Evolutionary conservation across 225 moss, liverwort and hornwort genomes (phyloP).

Genomic region (Polytrichum commune): DNA sequence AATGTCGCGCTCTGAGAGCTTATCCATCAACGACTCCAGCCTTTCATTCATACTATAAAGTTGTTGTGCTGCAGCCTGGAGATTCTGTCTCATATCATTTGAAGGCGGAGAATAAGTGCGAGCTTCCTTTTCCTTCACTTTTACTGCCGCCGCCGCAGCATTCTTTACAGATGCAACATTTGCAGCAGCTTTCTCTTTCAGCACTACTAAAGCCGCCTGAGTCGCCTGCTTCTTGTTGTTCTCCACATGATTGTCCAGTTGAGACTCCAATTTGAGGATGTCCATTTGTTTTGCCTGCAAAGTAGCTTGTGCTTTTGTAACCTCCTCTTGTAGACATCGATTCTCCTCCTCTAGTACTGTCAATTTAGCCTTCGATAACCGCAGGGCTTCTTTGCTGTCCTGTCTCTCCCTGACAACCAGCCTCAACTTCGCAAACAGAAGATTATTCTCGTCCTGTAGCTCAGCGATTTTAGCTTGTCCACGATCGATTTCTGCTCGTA

Average conservation of each 20-base stretch:
- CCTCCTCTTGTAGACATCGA: conserved; percentile 58
- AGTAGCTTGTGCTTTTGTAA: conserved; percentile 41
- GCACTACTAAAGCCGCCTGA: conserved; percentile 57
- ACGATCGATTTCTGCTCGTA: conserved; percentile 61
- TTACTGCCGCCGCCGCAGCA: conserved; percentile 22
- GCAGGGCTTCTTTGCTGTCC: conserved; percentile 54
- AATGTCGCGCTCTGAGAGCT: conserved; percentile 72
- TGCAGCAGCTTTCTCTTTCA: conserved; percentile 65
- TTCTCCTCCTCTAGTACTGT: conserved; percentile 64
- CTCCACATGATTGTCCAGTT: conserved; percentile 58
- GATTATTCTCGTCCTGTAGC: conserved; percentile 77
- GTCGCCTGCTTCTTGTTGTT: conserved; percentile 64
- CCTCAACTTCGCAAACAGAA: conserved; percentile 61
- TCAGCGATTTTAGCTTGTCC: conserved; percentile 65
- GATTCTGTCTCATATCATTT: conserved; percentile 77
- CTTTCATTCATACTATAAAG: conserved; percentile 87
- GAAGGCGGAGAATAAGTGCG: conserved; percentile 55
- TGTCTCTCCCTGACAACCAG: conserved; percentile 65
- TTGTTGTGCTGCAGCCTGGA: conserved; percentile 89
- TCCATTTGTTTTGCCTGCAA: conserved; percentile 73
- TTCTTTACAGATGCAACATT: conserved; percentile 31
- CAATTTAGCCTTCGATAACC: conserved; percentile 48
- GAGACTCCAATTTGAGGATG: conserved; percentile 61
- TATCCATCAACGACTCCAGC: conserved; percentile 81
- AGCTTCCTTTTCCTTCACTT: conserved; percentile 57